Conservation (phyloP, 257 asterid species). For the Forsythia viridissima region DNA sequence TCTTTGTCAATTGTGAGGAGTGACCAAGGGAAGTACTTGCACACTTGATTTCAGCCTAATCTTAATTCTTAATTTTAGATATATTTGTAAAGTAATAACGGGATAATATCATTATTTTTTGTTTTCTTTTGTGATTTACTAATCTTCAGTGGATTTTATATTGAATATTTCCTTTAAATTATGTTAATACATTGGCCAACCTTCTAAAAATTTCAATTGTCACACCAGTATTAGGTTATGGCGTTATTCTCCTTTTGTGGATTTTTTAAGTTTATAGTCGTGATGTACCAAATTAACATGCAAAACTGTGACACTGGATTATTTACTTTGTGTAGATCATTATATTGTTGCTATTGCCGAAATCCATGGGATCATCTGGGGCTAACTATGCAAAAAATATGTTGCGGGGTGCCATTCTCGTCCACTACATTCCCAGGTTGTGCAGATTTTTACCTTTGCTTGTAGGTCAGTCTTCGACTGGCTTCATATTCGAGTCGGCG, state of each 20-base stretch:
- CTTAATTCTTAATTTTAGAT: not conserved
- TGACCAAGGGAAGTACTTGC: not conserved
- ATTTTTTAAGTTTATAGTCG: not conserved
- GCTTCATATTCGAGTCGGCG: conserved; percentile 80
- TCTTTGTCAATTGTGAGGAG: not conserved
- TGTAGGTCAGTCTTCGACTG: conserved; percentile 73
- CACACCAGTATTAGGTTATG: not conserved
- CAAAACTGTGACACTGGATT: conserved; percentile 19
- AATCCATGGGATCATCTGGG: conserved; percentile 46
- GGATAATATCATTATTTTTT: not conserved
- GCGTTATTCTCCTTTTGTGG: not conserved
- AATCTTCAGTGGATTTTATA: not conserved
- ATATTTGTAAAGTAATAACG: not conserved
- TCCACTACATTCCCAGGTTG: conserved; percentile 75
- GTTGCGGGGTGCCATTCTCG: conserved; percentile 58
- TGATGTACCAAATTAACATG: not conserved
- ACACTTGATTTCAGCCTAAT: not conserved
- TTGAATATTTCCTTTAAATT: not conserved
- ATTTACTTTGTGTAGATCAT: conserved; percentile 54
- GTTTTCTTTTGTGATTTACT: not conserved
- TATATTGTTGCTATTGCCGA: conserved; percentile 52
- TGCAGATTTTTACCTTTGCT: conserved; percentile 72
- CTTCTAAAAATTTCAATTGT: not conserved
- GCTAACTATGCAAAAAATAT: conserved; percentile 68
- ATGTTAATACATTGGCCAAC: not conserved